Evolutionary conservation across 179 eudicot genomes (phyloP), one percentile per base, ranked within the genome.

Genomic region (Beta corolliflora): DNA sequence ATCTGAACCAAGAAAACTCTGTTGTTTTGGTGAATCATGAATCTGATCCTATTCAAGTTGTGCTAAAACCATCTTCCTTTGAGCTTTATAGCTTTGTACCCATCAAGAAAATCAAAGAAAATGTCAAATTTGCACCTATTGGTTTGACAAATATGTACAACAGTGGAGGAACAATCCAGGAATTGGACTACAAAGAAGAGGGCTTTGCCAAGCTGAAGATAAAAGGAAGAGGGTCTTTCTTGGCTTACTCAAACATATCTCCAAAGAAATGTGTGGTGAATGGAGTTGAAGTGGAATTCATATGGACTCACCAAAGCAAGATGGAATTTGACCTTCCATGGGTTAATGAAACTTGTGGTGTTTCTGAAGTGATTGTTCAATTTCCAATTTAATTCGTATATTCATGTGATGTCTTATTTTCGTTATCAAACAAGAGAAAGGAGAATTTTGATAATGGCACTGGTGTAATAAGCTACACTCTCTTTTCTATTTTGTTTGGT

Each of bases 11-110:
- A 81, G 76, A 83, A 1, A 87, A 81, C 29, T 75, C 85, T 16
- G 67, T 90, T 15, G 18, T 76, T 41, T 70, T 84, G 16, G 77
- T 79, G 58, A 79, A 79, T 1, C 64, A 68, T 16, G 71, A 77
- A 25, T 82, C 90, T 0, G 79, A 87, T 7, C 81, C 89, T 7
- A 84, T 87, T 9, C 31, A 83, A 4, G 79, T 88, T 16, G 79
- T 77, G 9, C 16, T 91, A 2, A 53, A 82, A 7, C 89, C 92
- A 53, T 87, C 89, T 9, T 48, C 87, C 0, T 91, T 87, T 25
- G 94, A 92, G 90, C 85, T 92, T 54, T 89, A 83, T 77, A 88
- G 83, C 73, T 86, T 92, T 21, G 91, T 88, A 36, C 91, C 91
- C 0, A 48, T 91, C 78, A 83, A 81, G 85, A 86, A 84, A 18